Base-by-base conservation (phyloP, 129 eudicot genomes). In the Sambucus nigra region DNA sequence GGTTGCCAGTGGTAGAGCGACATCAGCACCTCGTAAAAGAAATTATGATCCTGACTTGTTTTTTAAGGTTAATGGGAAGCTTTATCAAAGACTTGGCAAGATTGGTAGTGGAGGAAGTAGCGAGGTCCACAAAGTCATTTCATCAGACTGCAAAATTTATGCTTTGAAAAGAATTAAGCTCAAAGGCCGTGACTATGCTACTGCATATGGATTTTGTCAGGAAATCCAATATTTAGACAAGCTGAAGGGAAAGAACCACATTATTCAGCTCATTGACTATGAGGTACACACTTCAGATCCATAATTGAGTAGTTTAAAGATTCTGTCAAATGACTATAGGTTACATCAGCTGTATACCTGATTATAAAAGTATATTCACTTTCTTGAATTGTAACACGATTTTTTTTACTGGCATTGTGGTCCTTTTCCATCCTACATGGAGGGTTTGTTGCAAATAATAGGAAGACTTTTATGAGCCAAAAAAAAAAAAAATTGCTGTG, bases 91-190 rank as follows among this genome's bases (percentile, higher is more conserved):
- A 72, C 99, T 92, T 75, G 99, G 99, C 60, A 92, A 92, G 80
- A 92, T 92, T 59, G 99, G 99, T 11, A 86, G 92, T 54, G 99
- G 99, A 54, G 99, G 99, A 58, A 92, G 99, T 73, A 92, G 99
- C 56, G 99, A 92, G 62, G 99, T 92, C 59, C 94, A 92, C 75
- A 92, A 92, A 73, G 99, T 92, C 38, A 92, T 92, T 65, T 76
- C 99, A 50, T 78, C 83, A 39, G 96, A 92, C 54, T 92, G 99
- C 67, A 77, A 60, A 35, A 92, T 92, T 27, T 86, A 86, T 77
- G 99, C 99, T 73, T 65, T 92, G 79, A 92, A 92, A 67, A 86
- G 79, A 47, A 92, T 92, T 62, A 92, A 82, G 79, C 99, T 92
- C 39, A 92, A 86, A 73, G 99, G 99, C n/a, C 99, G 99, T 63